Evolutionary conservation across 1,139 yeast species (phyloP), one percentile per base, ranked within the genome.

Genomic region (Nakaseomyces bracarensis): DNA sequence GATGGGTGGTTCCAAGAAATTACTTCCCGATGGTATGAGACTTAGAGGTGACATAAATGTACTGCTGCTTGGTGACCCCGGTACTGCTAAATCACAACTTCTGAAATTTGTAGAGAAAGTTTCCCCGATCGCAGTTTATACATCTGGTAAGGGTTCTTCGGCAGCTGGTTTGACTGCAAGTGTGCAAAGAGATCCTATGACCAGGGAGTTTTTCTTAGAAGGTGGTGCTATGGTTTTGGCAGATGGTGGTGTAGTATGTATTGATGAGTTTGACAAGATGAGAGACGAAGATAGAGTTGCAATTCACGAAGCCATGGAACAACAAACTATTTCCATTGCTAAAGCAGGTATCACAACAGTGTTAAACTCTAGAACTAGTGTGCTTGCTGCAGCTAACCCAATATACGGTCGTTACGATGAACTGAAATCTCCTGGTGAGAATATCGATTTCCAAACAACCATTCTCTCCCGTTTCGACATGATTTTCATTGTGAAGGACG

Each of bases 171-270:
- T 91, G 64, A 91, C 99, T 1, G 98, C 98, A 1, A 83, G 95
- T 10, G 97, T 91, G 21, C 98, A 91, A 65, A 74, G 97, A 61
- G 97, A 91, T 59, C 74, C 86, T 1, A 71, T 73, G 30, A 83
- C 96, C 0, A 72, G 96, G 50, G 98, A 91, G 55, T 91, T 91
- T 61, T 91, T 84, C 61, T 70, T 91, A 45, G 99, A 91, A 73
- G 98, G 99, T 48, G 99, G 99, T 66, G 99, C 99, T 9, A 87
- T 91, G 97, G 98, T 91, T 15, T 71, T 91, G 44, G 98, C 99
- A 0, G 99, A 91, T 66, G 97, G 98, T 33, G 99, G 99, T 54
- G 96, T 91, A 39, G 97, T 91, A 39, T 91, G 98, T 74, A 93
- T 91, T 59, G 99, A 91, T 70, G 99, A 91, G 71, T 91, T 91